phyloP scores from a whole-genome alignment of 495 filamentous ascomycete species.

The Ramalina intermedia region DNA sequence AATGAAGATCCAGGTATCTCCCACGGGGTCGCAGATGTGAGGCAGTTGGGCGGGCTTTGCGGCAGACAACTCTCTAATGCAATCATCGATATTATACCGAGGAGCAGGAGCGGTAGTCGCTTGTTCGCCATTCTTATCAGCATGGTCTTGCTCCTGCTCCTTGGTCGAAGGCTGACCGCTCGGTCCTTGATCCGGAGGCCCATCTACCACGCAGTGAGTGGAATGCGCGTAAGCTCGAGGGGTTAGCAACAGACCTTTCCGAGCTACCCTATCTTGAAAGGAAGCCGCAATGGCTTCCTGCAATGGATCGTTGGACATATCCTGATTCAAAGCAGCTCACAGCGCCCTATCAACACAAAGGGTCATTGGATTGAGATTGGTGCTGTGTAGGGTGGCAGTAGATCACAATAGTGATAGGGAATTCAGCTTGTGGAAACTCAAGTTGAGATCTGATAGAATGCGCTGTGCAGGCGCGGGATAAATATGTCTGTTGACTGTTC shows the following conservation, averaged over 20 bases:
- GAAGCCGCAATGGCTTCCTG: neutral
- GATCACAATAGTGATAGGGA: no score
- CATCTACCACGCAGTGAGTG: neutral
- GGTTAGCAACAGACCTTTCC: neutral
- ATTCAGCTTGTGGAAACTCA: no score
- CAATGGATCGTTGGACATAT: neutral
- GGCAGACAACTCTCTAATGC: constrained; percentile 15
- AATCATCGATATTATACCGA: constrained; percentile 6
- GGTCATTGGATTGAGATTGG: no score
- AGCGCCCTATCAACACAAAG: no score
- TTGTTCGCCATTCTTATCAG: neutral
- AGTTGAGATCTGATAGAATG: no score
- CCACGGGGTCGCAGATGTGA: constrained; percentile 23
- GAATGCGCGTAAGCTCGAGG: neutral
- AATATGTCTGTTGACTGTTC: no score
- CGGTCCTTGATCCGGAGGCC: neutral
- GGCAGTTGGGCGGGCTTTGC: constrained; percentile 13
- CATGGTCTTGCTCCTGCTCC: neutral
- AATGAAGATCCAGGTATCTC: constrained; percentile 42
- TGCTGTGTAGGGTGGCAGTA: no score
- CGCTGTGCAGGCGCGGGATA: no score
- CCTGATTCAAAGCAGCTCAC: no score
- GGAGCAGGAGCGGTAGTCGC: neutral
- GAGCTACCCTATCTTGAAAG: neutral
- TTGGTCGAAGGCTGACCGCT: neutral